Conservation (phyloP, 768 basidiomycete genomes). For the Pisolithus orientalis region DNA sequence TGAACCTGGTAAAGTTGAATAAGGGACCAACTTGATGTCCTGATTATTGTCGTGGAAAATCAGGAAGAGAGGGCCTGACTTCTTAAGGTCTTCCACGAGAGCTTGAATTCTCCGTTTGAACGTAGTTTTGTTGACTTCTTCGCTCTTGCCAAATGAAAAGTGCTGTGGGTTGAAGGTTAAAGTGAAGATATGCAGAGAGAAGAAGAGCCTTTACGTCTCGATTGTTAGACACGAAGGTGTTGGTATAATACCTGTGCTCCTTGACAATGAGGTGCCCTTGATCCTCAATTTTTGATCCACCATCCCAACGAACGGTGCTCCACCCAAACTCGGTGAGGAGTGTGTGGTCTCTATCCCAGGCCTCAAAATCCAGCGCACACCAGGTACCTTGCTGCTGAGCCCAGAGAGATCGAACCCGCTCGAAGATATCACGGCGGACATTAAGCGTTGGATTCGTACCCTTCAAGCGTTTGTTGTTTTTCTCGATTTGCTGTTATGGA, state of each 20-base stretch:
- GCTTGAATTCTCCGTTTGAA: slow-evolving; percentile 49
- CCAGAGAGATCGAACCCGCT: slow-evolving; percentile 62
- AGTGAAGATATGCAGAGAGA: background rate
- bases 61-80: slow-evolving; percentile 60
- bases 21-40: slow-evolving; percentile 59
- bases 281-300: slow-evolving; percentile 41
- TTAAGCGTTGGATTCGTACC: slow-evolving; percentile 51
- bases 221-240: slow-evolving; percentile 60
- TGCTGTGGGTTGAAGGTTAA: slow-evolving; percentile 32
- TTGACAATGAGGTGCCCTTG: slow-evolving; percentile 59
- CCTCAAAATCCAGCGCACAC: slow-evolving; percentile 78
- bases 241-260: slow-evolving; percentile 51
- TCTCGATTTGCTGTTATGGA: slow-evolving; percentile 56
- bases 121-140: slow-evolving; percentile 40
- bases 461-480: slow-evolving; percentile 74
- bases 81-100: slow-evolving; percentile 35
- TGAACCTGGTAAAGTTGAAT: background rate
- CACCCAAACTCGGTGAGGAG: slow-evolving; percentile 83
- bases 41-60: slow-evolving; percentile 76
- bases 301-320: slow-evolving; percentile 52
- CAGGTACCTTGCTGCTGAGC: slow-evolving; percentile 58
- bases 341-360: slow-evolving; percentile 72
- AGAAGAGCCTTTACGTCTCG: slow-evolving; percentile 40
- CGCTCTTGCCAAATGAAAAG: slow-evolving; percentile 62
- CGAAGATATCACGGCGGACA: slow-evolving; percentile 58